Evolutionary conservation across 208 protist species (phyloP), one percentile per base, ranked within the genome.

Genomic region (Acanthamoeba culbertsoni): DNA sequence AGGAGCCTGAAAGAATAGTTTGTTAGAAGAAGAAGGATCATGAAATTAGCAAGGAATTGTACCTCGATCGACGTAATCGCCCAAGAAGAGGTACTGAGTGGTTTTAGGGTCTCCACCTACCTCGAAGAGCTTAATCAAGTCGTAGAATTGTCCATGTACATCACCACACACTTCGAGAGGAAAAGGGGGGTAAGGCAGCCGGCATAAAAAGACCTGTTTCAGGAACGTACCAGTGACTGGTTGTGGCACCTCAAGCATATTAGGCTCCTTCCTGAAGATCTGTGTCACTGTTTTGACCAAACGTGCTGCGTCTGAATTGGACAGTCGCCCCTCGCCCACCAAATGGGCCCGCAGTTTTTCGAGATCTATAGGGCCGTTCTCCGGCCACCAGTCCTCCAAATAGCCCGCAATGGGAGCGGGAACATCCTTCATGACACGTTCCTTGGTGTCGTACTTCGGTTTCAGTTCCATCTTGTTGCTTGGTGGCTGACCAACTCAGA

Each of bases 21-120:
- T 99, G 99, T 94, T 99, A n/a, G n/a, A n/a, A n/a, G n/a, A n/a
- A n/a, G n/a, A n/a, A n/a, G n/a, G n/a, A n/a, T n/a, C n/a, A n/a
- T n/a, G n/a, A n/a, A n/a, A n/a, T n/a, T n/a, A n/a, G n/a, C n/a
- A n/a, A n/a, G n/a, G n/a, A n/a, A n/a, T n/a, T n/a, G n/a, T 99
- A 33, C 99, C 99, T 95, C 99, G 98, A 90, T 99, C 99, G 77
- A 99, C 99, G 96, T 99, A 99, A 95, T 99, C 99, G 40, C 99
- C 99, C 12, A 99, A 97, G 95, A 99, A 99, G 35, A 99, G 97
- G 95, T 99, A 99, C 95, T 99, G 99, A 0, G 98, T 96, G 6
- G 99, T 98, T 31, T 99, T 99, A 8, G 99, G 99, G 96, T 99
- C 99, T 43, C 99, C 99, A 79, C 98, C 98, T 93, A 99, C 99